Base-by-base conservation (phyloP, 139 green algal species). In the Parachlorella kessleri region DNA sequence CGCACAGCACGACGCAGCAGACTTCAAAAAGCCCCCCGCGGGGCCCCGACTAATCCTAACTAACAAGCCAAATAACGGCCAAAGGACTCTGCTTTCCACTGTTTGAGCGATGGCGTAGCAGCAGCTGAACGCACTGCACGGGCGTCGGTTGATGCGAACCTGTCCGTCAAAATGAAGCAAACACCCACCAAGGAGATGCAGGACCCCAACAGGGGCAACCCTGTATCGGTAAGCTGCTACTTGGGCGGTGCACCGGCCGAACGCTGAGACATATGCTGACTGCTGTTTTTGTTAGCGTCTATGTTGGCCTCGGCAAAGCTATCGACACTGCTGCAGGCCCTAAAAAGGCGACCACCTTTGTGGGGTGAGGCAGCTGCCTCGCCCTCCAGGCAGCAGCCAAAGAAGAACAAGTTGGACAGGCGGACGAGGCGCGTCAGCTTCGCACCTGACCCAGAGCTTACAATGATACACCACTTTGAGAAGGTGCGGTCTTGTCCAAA, bases 381-480 rank as follows among this genome's bases (percentile, higher is more conserved):
- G 10, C 74, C 54, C 14, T 66, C 66, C 3, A 67, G 73, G 36
- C 55, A 77, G 24, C 66, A 71, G 36, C 48, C 65, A n/a, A 83
- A 83, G 48, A 68, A 78, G 73, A 71, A 40, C 37, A 72, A 81
- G 69, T 71, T 73, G 36, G 76, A 87, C 37, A 78, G 75, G 21
- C 71, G 77, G 14, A 76, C 54, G 33, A 38, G 76, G 7, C 55
- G 82, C 33, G 82, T 87, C 42, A 87, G 82, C 76, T 87, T 87
- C 80, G 82, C 82, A 18, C 82, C 82, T 28, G 77, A 83, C 77
- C 68, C 70, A 5, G 81, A 86, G 70, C 71, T 87, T 35, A 87
- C 82, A 1, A 53, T 84, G 64, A 38, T 87, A 3, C 82, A 83
- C 41, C 55, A 73, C 33, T 87, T 87, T 73, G 48, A 81, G 40